These are phyloP conservation scores for Crepidotus sp. DNA, from an alignment of 1,284 basidiomycete genomes.

Conservation along the genomic window DNA sequence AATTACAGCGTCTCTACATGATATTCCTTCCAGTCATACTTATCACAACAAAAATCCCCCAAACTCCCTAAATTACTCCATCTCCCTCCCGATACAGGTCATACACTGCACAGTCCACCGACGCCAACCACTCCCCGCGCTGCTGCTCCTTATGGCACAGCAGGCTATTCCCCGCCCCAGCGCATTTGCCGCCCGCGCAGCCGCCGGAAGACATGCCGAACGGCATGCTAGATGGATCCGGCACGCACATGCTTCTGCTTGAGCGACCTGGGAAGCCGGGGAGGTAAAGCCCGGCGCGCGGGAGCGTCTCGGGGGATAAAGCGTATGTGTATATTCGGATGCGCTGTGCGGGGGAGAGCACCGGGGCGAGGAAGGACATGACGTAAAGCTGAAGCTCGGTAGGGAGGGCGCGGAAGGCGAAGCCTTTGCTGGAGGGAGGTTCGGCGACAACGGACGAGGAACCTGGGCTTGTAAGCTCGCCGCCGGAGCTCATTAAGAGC, in stretches of 20 bases:
- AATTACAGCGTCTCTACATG: no score
- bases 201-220: slow-evolving; percentile 13
- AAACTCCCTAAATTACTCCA: background rate
- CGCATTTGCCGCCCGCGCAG: slow-evolving; percentile 18
- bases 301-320: slow-evolving; percentile 45
- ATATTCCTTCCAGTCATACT: background rate
- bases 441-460: background rate
- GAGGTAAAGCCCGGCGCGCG: slow-evolving; percentile 28
- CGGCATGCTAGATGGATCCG: slow-evolving; percentile 26
- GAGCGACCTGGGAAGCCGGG: slow-evolving; percentile 28
- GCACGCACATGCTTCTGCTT: slow-evolving; percentile 22
- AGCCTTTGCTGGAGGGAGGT: slow-evolving; percentile 8
- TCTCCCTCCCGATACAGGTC: slow-evolving; percentile 12
- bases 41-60: background rate
- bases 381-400: slow-evolving; percentile 52
- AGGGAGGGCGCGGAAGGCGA: slow-evolving; percentile 41
- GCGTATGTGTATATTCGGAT: slow-evolving; percentile 50
- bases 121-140: slow-evolving; percentile 15
- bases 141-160: slow-evolving; percentile 17
- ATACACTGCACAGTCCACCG: slow-evolving; percentile 15
- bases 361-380: slow-evolving; percentile 49
- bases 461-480: slow-evolving; percentile 7
- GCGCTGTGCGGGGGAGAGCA: slow-evolving; percentile 47
- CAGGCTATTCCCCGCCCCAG: slow-evolving; percentile 15
- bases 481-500: slow-evolving; percentile 29